A percentile compares a stretch with the other conserved stretches of the same genome.
Conservation (phyloP, 768 basidiomycete genomes). For the Hortiboletus campestris region DNA sequence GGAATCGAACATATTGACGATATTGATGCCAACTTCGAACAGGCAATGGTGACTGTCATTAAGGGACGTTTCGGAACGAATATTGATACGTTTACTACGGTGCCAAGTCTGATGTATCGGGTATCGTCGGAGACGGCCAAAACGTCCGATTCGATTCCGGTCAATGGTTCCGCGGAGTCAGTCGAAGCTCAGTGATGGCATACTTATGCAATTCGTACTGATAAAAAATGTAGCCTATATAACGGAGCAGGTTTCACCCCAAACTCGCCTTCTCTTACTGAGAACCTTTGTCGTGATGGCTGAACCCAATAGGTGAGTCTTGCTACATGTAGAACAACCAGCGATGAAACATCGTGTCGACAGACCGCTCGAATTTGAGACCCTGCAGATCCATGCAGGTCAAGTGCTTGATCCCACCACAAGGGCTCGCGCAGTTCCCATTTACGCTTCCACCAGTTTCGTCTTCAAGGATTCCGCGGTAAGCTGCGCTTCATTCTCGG, state of each 20-base stretch:
- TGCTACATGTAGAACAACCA: neutral
- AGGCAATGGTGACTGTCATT: neutral
- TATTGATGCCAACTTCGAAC: conserved; percentile 14
- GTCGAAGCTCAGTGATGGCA: too few relatives aligned
- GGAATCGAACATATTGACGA: conserved; percentile 18
- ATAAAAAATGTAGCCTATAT: neutral
- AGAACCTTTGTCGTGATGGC: conserved; percentile 16
- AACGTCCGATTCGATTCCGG: too few relatives aligned
- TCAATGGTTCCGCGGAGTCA: conserved; percentile 2
- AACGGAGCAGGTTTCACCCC: neutral
- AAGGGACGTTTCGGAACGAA: too few relatives aligned
- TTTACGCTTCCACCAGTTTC: conserved; percentile 58
- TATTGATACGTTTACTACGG: too few relatives aligned
- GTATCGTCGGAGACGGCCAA: too few relatives aligned
- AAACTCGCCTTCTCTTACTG: too few relatives aligned
- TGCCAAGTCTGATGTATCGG: too few relatives aligned
- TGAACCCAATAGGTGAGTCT: conserved; percentile 21
- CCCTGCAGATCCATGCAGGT: conserved; percentile 62
- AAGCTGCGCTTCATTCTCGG: neutral
- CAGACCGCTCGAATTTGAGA: conserved; percentile 55
- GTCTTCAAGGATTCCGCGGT: conserved; percentile 56
- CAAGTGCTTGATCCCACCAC: conserved; percentile 50
- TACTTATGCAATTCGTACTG: neutral
- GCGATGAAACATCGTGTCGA: neutral
- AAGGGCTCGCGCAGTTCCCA: conserved; percentile 61